Percentiles rank a stretch among this genome's conserved stretches.
These are phyloP conservation scores for Pyrenophora seminiperda DNA, from an alignment of 2,329 filamentous ascomycete species.

Conservation along the genomic window DNA sequence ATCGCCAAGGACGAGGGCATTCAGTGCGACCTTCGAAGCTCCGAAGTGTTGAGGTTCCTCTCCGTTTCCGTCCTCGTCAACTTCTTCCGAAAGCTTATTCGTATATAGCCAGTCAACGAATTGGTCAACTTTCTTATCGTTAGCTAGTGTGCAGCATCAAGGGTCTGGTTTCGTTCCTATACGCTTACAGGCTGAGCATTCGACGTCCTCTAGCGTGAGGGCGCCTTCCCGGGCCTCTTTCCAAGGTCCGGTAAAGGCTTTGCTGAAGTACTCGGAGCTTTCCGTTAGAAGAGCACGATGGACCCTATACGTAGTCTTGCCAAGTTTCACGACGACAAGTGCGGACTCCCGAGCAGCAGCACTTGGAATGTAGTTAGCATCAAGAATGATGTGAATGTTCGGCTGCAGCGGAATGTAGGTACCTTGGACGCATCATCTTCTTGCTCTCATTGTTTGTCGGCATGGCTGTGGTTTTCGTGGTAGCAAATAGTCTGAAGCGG, in stretches of 20 bases:
- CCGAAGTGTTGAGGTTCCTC: no score
- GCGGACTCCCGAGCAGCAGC: neutral
- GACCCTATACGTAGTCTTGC: constrained; percentile 11
- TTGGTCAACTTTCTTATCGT: constrained; percentile 6
- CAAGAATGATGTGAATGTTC: neutral
- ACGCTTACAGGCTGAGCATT: constrained; percentile 7
- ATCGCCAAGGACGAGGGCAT: constrained; percentile 7
- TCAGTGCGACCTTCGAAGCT: constrained; percentile 3
- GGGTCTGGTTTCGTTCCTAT: neutral
- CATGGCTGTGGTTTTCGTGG: no score
- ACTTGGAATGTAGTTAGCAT: neutral
- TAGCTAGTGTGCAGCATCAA: neutral
- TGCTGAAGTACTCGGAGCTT: constrained; percentile 26
- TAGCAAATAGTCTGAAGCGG: no score
- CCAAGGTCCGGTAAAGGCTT: constrained; percentile 17
- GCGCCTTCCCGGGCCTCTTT: constrained; percentile 16
- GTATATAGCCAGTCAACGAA: constrained; percentile 27
- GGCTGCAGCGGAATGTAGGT: no score
- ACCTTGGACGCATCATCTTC: no score
- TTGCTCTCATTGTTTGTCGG: no score
- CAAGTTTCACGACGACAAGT: constrained; percentile 8
- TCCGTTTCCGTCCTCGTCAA: neutral
- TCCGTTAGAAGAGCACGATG: constrained; percentile 18
- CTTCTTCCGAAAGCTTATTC: neutral
- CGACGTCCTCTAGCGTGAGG: constrained; percentile 17